Base-by-base conservation (phyloP, 805 yeast species). In the Wickerhamomyces chambardii region DNA sequence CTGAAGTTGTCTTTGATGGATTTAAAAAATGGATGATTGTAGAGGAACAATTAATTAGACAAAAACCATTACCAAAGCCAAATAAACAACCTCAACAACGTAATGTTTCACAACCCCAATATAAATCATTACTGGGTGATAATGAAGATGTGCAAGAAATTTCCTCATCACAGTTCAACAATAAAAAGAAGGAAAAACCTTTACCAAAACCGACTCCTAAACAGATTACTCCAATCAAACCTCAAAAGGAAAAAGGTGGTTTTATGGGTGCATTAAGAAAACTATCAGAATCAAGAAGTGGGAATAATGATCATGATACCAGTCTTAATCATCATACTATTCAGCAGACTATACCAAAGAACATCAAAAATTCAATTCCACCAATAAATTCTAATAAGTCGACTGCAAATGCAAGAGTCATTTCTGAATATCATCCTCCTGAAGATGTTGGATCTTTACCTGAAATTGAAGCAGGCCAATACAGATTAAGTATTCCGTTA, bases 1-100 rank as follows among this genome's bases (percentile, higher is more conserved):
- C 84, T 35, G 95, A 86, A 46, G 85, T 84, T 30, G 85, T 84
- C 31, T 66, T 83, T 44, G 78, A 77, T 43, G 89, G 78, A 24
- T 86, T 66, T 47, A 83, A 70, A 47, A 83, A 82, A 55, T 84
- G 92, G 92, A 70, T 83, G 18, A 71, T 82, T 14, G 64, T 84
- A 15, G 82, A 84, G 42, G 94, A 84, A 51, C 72, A 73, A 39
- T 73, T 75, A 36, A 58, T 75, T 4, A 30, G 40, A 33, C 32
- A 39, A 34, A 34, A 41, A 25, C 44, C 48, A 27, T 15, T 43
- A 14, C 44, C 45, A 3, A 45, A 47, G 27, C 40, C 32, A 26
- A 35, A 16, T 28, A n/a, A n/a, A 36, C 22, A 19, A 19, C 7
- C 5, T 19, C 22, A 19, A 19, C 34, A 30, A 4, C 27, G 27